These are phyloP conservation scores for Boechera divaricarpa DNA, from an alignment of 345 rosid genomes.

Conservation along the genomic window DNA sequence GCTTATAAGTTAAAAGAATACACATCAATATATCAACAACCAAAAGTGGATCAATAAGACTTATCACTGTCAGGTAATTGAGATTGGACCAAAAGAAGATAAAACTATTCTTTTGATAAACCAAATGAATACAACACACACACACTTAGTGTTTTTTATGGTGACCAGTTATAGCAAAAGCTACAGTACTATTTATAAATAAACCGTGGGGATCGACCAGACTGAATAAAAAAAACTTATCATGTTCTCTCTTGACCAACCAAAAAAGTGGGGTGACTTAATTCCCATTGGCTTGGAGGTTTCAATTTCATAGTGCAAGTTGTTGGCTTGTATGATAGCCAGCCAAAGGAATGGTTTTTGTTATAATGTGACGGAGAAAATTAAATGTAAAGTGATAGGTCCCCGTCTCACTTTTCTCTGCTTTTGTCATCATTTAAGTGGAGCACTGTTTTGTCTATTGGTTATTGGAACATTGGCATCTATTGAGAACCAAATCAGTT, in stretches of 20 bases:
- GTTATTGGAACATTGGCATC: slow-evolving; percentile 27
- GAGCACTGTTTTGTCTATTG: slow-evolving; percentile 44
- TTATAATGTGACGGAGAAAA: slow-evolving; percentile 23
- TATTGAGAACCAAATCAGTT: slow-evolving; percentile 22
- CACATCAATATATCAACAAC: slow-evolving; percentile 18
- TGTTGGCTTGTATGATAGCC: slow-evolving; percentile 41
- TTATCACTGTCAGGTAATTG: slow-evolving; percentile 28
- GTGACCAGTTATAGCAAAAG: slow-evolving; percentile 29
- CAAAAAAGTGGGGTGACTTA: slow-evolving; percentile 24
- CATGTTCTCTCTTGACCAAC: slow-evolving; percentile 36
- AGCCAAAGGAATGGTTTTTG: slow-evolving; percentile 38
- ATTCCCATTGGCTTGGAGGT: slow-evolving; percentile 48
- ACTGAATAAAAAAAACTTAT: slow-evolving; percentile 23
- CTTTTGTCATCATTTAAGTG: slow-evolving; percentile 40
- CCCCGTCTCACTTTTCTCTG: slow-evolving; percentile 31
- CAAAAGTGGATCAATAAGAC: slow-evolving; percentile 37
- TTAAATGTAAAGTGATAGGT: slow-evolving; percentile 38
- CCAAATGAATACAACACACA: slow-evolving; percentile 26
- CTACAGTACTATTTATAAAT: background rate
- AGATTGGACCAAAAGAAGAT: slow-evolving; percentile 22
- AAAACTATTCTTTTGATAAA: slow-evolving; percentile 19
- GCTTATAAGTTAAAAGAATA: slow-evolving; percentile 28
- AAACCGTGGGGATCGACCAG: slow-evolving; percentile 31
- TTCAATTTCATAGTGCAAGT: slow-evolving; percentile 29
- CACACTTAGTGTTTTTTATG: slow-evolving; percentile 10